These are phyloP conservation scores for Rosa lucieae DNA, from an alignment of 306 rosid genomes.

Conservation along the genomic window DNA sequence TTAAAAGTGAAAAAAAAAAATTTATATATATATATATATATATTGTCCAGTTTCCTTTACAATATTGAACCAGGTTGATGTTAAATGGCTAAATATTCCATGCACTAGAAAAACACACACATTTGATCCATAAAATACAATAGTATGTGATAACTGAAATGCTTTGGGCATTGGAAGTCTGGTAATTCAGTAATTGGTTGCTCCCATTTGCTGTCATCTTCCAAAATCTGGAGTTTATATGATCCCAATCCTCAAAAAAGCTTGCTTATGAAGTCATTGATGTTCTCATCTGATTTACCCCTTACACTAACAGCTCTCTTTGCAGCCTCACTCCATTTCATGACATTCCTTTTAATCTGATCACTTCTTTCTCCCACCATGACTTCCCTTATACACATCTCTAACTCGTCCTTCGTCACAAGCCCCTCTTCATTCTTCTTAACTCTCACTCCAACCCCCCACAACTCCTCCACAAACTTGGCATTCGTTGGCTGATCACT, in stretches of 20 bases:
- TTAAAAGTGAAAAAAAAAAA: too few relatives aligned
- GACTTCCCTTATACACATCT: constrained; percentile 30
- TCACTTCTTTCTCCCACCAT: constrained; percentile 44
- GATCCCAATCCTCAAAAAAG: background rate
- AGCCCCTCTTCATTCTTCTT: constrained; percentile 37
- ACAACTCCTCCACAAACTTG: constrained; percentile 46
- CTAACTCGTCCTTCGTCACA: constrained; percentile 37
- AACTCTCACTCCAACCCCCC: constrained; percentile 50
- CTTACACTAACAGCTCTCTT: constrained; percentile 31
- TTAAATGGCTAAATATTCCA: too few relatives aligned
- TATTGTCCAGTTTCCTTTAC: too few relatives aligned
- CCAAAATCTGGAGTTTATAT: background rate
- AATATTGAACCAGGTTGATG: too few relatives aligned
- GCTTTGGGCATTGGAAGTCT: background rate
- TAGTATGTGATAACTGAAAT: background rate
- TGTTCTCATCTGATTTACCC: constrained; percentile 42
- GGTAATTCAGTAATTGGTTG: background rate
- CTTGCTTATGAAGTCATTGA: constrained; percentile 24
- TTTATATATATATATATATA: too few relatives aligned
- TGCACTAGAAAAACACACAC: too few relatives aligned
- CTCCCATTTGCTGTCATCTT: background rate
- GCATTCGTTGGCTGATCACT: constrained; percentile 51
- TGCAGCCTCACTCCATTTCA: constrained; percentile 44
- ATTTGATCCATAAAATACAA: too few relatives aligned
- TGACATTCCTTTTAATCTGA: constrained; percentile 36